Base-by-base conservation (phyloP, 176 grass and related monocot species). In the Zoysia japonica region DNA sequence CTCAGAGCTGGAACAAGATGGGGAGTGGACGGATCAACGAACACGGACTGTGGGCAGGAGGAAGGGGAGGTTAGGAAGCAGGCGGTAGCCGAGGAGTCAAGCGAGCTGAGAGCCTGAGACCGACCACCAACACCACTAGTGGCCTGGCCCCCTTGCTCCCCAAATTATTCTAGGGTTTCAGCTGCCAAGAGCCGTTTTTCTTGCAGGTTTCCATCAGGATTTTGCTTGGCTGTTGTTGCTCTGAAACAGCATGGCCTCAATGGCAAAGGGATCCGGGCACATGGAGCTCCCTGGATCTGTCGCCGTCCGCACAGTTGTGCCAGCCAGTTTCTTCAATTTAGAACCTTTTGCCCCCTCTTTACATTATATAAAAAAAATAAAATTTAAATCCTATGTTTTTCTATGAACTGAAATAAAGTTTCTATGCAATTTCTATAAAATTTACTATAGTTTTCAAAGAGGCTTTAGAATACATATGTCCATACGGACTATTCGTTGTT, bases 61-160 rank as follows among this genome's bases (percentile, higher is more conserved):
- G 9, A 28, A 60, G 39, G 37, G 41, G 82, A 51, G 43, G 35
- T 28, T 28, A 11, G 13, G 57, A 70, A 11, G 53, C 35, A 6
- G 56, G 82, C 19, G 87, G 87, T 81, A 82, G 82, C 82, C 82
- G 87, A 38, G 57, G 11, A 67, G 78, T 81, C 44, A 13, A 11
- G 52, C 16, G 75, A 47, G 49, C 0, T 19, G 64, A 70, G 54
- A 63, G 62, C 62, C 0, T 19, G 64, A 70, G 54, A 63, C 69
- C 62, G 42, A 37, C 76, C 19, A 40, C 20, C 62, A 56, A 4
- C 68, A 35, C 3, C 20, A 4, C 35, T 11, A 55, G 47, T 20
- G 28, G 51, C 67, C 71, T 61, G 59, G 59, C 59, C 63, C 65
- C 77, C 19, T 10, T 64, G 35, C 54, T 59, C 81, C 67, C 54